Conservation (phyloP, 179 eudicot genomes). For the Pouteria campechiana region DNA sequence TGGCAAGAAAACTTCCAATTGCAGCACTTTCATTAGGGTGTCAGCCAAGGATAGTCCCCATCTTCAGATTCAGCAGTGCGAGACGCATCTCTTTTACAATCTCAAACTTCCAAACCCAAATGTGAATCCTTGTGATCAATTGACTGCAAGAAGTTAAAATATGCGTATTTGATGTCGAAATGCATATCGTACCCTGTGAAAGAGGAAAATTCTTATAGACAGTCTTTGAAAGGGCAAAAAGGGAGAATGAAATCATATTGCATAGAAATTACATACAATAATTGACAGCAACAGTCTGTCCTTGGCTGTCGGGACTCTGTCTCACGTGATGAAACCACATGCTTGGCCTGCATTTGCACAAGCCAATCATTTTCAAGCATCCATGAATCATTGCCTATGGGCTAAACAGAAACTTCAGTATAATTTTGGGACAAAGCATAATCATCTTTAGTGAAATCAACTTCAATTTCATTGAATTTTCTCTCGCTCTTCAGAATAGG, state of each 20-base stretch:
- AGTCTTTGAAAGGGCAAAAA: not conserved
- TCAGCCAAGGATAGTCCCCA: too few relatives aligned
- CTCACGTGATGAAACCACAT: conserved; percentile 99
- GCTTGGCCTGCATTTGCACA: conserved; percentile 67
- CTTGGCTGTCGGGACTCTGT: conserved; percentile 54
- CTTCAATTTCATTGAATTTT: too few relatives aligned
- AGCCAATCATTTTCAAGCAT: not conserved
- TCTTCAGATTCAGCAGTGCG: too few relatives aligned
- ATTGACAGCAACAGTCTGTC: conserved; percentile 79
- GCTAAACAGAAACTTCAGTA: not conserved
- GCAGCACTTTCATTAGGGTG: too few relatives aligned
- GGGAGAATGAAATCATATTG: not conserved
- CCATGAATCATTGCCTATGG: not conserved
- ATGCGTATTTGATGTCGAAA: conserved; percentile 85
- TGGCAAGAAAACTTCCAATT: too few relatives aligned
- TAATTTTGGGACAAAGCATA: not conserved
- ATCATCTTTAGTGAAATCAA: not conserved
- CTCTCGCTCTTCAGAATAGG: too few relatives aligned
- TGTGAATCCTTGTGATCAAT: too few relatives aligned
- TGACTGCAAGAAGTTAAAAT: conserved; percentile 88
- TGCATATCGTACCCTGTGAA: conserved; percentile 97
- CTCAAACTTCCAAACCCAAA: too few relatives aligned
- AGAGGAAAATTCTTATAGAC: conserved; percentile 3
- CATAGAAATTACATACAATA: conserved; percentile 45
- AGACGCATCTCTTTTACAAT: too few relatives aligned